Conservation (phyloP, 2,329 filamentous ascomycete species). For the Exserohilum turcica region DNA sequence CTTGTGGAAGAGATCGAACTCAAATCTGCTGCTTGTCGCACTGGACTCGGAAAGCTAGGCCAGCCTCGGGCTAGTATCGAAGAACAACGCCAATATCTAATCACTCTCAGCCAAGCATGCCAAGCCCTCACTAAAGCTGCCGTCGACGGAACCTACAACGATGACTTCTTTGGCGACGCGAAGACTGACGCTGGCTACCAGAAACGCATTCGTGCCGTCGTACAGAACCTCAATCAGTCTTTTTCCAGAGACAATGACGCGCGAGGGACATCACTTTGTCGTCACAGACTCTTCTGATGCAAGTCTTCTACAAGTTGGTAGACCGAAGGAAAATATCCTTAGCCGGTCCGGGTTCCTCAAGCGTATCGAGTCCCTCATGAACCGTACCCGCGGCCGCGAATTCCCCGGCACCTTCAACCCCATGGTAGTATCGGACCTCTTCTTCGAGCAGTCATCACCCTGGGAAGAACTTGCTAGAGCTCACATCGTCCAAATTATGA, state of each 20-base stretch:
- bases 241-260: conserved; percentile 5
- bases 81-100: conserved; percentile 58
- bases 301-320: no score
- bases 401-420: conserved; percentile 30
- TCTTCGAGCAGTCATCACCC: conserved; percentile 60
- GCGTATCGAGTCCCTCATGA: conserved; percentile 6
- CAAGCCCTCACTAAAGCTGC: conserved; percentile 53
- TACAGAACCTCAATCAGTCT: conserved; percentile 21
- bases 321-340: conserved; percentile 6
- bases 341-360: background rate
- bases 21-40: conserved; percentile 1
- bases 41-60: conserved; percentile 50
- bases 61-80: conserved; percentile 49
- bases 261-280: conserved; percentile 17
- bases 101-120: conserved; percentile 52
- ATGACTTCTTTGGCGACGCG: conserved; percentile 55
- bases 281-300: no score
- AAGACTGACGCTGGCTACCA: conserved; percentile 18
- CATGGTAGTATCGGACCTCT: conserved; percentile 61
- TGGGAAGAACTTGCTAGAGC: conserved; percentile 55
- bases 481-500: conserved; percentile 46
- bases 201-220: conserved; percentile 27
- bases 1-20: conserved; percentile 5
- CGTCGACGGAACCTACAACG: conserved; percentile 52
- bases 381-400: conserved; percentile 25